Base-by-base conservation (phyloP, 2,329 filamentous ascomycete species). In the Trichophyton benhamiae region DNA sequence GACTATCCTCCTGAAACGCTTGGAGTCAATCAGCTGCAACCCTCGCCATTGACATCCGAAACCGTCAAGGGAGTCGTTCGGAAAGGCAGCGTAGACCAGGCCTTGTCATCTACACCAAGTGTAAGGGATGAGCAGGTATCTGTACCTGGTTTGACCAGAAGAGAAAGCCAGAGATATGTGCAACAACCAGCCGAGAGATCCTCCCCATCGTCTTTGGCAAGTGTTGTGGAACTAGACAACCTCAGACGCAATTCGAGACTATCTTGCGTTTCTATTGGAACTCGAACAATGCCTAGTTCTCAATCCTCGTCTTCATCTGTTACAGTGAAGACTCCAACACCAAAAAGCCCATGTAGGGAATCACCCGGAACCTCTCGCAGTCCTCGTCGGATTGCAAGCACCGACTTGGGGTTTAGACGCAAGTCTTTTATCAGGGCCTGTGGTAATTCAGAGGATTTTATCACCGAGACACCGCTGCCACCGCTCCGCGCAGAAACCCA, bases 1-100 rank as follows among this genome's bases (percentile, higher is more conserved):
- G 74, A 75, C 61, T 76, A 76, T 64, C 68, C 72, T 2, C 69
- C 72, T 3, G 76, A 78, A 72, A 6, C 41, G 52, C 17, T 61
- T 58, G 22, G 44, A 48, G 42, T 62, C n/a, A 63, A 63, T 48
- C 63, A 60, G 27, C 60, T 60, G 42, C 63, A 58, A 17, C 27
- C 41, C 7, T 17, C 58, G 11, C 36, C 48, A 7, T 33, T 30
- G 58, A 59, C 17, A n/a, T 25, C 36, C 15, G 27, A 25, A 58
- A 61, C 22, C 33, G 33, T 52, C 60, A 58, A 22, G 20, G 15
- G 9, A 38, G 17, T n/a, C 20, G 30, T n/a, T 17, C 36, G 41
- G 17, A 48, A 46, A 36, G 46, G 41, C 41, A 36, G 41, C 9
- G 11, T 60, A 20, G 48, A 53, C 4, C 44, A 60, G 20, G 6